phyloP scores from a whole-genome alignment of 108 stramenopile genomes.

The Cyclotella kingstonii region DNA sequence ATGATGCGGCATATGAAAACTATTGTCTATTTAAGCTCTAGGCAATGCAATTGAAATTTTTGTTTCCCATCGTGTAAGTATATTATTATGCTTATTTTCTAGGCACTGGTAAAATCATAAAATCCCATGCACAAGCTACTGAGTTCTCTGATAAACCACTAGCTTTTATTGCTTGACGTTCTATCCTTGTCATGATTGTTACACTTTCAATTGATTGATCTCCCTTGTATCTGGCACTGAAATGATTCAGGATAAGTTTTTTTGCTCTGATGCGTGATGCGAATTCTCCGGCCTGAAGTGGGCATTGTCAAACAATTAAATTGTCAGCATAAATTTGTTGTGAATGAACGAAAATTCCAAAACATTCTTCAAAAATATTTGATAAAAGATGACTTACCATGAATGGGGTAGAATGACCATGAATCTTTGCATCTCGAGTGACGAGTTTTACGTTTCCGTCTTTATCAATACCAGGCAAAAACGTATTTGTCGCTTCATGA shows the following conservation, averaged over 20 bases:
- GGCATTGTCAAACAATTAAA: conserved; percentile 1
- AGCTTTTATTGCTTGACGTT: conserved; percentile 74
- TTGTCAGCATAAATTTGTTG: too few relatives aligned
- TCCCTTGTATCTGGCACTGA: conserved; percentile 81
- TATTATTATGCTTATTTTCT: conserved; percentile 13
- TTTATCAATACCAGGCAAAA: conserved; percentile 65
- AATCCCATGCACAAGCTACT: conserved; percentile 85
- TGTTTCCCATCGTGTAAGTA: not conserved
- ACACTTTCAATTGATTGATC: conserved; percentile 72
- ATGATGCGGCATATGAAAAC: too few relatives aligned
- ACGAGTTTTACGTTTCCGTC: conserved; percentile 55
- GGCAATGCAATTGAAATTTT: too few relatives aligned
- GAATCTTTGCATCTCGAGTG: conserved; percentile 68
- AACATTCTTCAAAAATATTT: not conserved
- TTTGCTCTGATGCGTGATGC: conserved; percentile 67
- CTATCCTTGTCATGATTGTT: conserved; percentile 82
- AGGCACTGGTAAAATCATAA: conserved; percentile 72
- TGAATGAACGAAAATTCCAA: not conserved
- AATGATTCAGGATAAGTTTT: conserved; percentile 80
- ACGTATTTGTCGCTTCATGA: conserved; percentile 91
- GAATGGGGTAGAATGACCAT: conserved; percentile 84
- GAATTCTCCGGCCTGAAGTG: conserved; percentile 67
- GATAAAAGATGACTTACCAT: conserved; percentile 37
- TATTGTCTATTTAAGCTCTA: too few relatives aligned
- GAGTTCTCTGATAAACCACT: conserved; percentile 53